Conservation (phyloP, 1,284 basidiomycete species). For the Fomitopsis betulina region DNA sequence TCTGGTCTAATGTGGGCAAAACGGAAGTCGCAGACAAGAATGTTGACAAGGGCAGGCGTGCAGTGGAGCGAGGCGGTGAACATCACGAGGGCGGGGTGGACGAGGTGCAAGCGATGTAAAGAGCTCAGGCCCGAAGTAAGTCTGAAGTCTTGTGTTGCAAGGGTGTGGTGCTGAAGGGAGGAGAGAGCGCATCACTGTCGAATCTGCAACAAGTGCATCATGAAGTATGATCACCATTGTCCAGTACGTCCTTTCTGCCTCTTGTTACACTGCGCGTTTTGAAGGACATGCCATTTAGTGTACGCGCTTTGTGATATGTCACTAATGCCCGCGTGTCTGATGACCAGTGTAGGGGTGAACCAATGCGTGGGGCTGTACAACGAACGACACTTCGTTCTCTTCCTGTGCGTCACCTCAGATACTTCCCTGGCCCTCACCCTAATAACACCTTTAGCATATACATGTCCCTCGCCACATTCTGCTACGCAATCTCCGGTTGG, state of each 20-base stretch:
- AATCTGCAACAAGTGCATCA: constrained; percentile 87
- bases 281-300: constrained; percentile 30
- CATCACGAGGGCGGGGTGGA: constrained; percentile 47
- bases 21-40: constrained; percentile 21
- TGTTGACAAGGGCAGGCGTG: constrained; percentile 30
- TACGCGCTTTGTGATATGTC: constrained; percentile 11
- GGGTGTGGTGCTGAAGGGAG: not conserved
- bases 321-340: not conserved
- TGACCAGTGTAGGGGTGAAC: constrained; percentile 75
- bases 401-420: constrained; percentile 61
- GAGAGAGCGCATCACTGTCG: constrained; percentile 95
- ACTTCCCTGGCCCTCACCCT: not conserved
- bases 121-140: constrained; percentile 80
- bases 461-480: constrained; percentile 59
- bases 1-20: constrained; percentile 52
- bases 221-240: constrained; percentile 96
- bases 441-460: constrained; percentile 52
- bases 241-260: constrained; percentile 51
- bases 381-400: constrained; percentile 93
- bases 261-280: not conserved
- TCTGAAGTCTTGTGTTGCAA: constrained; percentile 1
- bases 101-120: constrained; percentile 68
- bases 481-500: constrained; percentile 57
- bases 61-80: constrained; percentile 39
- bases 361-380: constrained; percentile 96